Percentiles rank a stretch among this genome's conserved stretches.
These are phyloP conservation scores for Castanea mollissima DNA, from an alignment of 306 rosid species.

Conservation along the genomic window DNA sequence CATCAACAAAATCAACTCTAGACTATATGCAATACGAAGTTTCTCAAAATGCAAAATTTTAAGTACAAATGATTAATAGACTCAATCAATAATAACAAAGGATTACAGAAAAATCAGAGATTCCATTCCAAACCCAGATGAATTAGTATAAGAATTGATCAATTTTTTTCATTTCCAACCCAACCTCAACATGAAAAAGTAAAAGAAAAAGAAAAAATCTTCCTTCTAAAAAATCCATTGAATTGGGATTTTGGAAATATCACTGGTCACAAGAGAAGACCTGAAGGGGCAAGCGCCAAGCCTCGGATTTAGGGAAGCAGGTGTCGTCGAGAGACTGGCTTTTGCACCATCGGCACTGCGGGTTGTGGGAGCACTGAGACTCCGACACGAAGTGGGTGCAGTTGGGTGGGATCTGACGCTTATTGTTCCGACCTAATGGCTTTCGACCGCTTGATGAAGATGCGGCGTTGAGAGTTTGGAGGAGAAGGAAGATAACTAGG, in stretches of 20 bases:
- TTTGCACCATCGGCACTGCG: constrained; percentile 81
- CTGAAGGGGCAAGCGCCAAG: constrained; percentile 70
- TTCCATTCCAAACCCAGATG: background rate
- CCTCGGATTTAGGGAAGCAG: constrained; percentile 72
- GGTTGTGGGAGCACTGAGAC: constrained; percentile 55
- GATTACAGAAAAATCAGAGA: background rate
- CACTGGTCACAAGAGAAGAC: constrained; percentile 70
- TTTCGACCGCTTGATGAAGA: constrained; percentile 15
- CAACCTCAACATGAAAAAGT: background rate
- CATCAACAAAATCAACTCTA: too few species aligned
- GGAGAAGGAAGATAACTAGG: constrained; percentile 32
- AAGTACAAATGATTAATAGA: too few species aligned
- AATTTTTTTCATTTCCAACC: background rate
- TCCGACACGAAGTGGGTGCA: constrained; percentile 50
- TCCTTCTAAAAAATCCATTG: too few species aligned
- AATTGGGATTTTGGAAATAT: too few species aligned
- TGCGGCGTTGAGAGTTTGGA: constrained; percentile 28
- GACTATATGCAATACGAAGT: too few species aligned
- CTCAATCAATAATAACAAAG: too few species aligned
- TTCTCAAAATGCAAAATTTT: too few species aligned
- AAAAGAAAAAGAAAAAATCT: background rate
- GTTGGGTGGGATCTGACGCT: constrained; percentile 28
- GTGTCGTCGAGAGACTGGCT: constrained; percentile 70
- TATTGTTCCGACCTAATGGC: constrained; percentile 11
- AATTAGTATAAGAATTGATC: background rate